Base-by-base conservation (phyloP, 2,329 filamentous ascomycete species). In the Fusarium algeriense region DNA sequence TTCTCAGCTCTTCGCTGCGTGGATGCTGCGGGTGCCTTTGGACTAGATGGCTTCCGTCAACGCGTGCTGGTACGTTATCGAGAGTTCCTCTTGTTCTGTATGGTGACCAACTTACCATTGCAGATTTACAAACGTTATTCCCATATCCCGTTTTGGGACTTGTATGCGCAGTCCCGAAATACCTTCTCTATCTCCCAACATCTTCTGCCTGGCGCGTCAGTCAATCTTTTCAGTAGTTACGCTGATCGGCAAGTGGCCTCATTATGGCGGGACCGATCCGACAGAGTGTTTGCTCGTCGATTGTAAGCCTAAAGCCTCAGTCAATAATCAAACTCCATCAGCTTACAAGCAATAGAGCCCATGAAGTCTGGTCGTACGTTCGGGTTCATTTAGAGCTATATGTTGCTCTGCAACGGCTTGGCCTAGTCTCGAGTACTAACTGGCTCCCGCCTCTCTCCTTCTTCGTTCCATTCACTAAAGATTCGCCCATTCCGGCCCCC, bases 111-210 rank as follows among this genome's bases (percentile, higher is more conserved):
- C 38, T 37, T 55, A 12, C n/a, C 12, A 9, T n/a, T 19, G 14
- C 9, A 88, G 86, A 81, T 89, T 3, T 89, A 88, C 75, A 83
- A 83, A 64, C 79, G 80, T 35, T 87, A 86, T 49, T 83, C 85
- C 2, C 77, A 82, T 19, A 80, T 86, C 5, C 83, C 86, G 2
- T 88, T 88, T 60, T 81, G 84, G 74, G 80, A 83, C 8, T 76
- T 88, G 30, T 81, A 78, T 53, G 75, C 76, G 13, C 69, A 68
- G 50, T 67, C 75, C 8, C 73, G 75, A 37, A 67, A 56, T 7
- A 66, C 78, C 20, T 79, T 80, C 46, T 81, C 78, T 2, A 56
- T 80, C n/a, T 64, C 73, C 14, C 70, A 66, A 23, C 71, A 81
- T 20, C 58, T 83, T 12, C 56, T 82, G 12, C 74, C 81, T 20